Conservation (phyloP, 2,329 filamentous ascomycete genomes). For the Microascus cirrosus region DNA sequence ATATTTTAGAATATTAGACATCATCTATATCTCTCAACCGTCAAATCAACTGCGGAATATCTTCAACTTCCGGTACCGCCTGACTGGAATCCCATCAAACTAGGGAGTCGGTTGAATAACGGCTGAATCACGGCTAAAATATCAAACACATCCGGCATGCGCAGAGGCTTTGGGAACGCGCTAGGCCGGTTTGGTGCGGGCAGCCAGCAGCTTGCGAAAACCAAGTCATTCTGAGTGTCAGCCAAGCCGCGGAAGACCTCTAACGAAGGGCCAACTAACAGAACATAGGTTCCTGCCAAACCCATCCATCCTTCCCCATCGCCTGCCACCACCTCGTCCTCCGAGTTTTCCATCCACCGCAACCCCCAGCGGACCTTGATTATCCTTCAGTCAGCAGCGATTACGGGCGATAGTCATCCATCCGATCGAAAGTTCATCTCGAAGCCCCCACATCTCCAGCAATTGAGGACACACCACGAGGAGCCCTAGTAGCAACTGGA, state of each 20-base stretch:
- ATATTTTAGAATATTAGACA: not conserved
- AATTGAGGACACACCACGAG: not conserved
- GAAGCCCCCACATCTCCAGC: not conserved
- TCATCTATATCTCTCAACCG: not conserved
- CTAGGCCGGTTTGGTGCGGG: not conserved
- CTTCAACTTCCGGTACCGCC: not conserved
- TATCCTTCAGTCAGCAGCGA: not conserved
- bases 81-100: not conserved
- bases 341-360: not conserved
- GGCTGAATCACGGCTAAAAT: not conserved
- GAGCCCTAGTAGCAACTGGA: constrained; percentile 3
- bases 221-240: constrained; percentile 1
- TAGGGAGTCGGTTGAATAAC: not conserved
- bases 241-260: not conserved
- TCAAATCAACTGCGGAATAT: not conserved
- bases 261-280: not conserved
- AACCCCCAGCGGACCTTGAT: not conserved
- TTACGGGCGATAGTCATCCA: not conserved
- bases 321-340: not conserved
- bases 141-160: not conserved
- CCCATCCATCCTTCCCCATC: not conserved
- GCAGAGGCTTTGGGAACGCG: not conserved
- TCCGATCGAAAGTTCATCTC: not conserved
- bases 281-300: not conserved
- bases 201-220: not conserved